Base-by-base conservation (phyloP, 805 yeast species). In the Saturnispora dispora region DNA sequence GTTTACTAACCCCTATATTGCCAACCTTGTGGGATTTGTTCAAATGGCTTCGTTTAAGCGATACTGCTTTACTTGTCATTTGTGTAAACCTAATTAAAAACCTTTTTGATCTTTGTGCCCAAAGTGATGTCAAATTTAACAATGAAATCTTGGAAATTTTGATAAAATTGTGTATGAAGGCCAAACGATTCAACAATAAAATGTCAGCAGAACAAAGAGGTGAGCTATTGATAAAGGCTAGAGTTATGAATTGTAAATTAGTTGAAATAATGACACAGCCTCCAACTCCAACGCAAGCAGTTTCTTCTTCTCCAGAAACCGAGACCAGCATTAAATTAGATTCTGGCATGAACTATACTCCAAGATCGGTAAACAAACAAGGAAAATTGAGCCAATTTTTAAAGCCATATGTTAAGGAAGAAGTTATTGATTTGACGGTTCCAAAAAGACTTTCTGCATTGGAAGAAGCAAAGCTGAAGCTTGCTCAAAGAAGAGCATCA, bases 31-130 rank as follows among this genome's bases (percentile, higher is more conserved):
- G 74, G 13, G 72, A 81, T 49, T 81, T 87, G 72, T 73, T 87
- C 33, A 82, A 81, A 39, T 86, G 97, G 95, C 71, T 91, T 28
- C 74, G 93, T 53, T 71, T 91, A 45, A 88, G 91, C 53, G 97
- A 90, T 65, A 71, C 78, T 6, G 85, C 88, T 2, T 70, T 91
- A 45, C 69, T 87, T 44, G 75, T 75, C 25, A 77, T 88, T 1
- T 88, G 96, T 71, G 90, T 87, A 5, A 74, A 75, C 23, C 70
- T 88, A 45, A 84, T 86, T 4, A 75, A 81, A 47, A 75, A 77
- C 42, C 80, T 88, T 0, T 71, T 88, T 45, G 85, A 82, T 57
- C 65, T 85, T 43, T 86, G 89, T 0, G 65, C 69, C 30, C 82
- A 79, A 40, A 62, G 71, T 41, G 78, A 75, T 23, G 68, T 81